A percentile compares a stretch with the other conserved stretches of the same genome.
Evolutionary conservation across 2,329 filamentous ascomycete genomes (phyloP).

Genomic region (Botrytis squamosa): DNA sequence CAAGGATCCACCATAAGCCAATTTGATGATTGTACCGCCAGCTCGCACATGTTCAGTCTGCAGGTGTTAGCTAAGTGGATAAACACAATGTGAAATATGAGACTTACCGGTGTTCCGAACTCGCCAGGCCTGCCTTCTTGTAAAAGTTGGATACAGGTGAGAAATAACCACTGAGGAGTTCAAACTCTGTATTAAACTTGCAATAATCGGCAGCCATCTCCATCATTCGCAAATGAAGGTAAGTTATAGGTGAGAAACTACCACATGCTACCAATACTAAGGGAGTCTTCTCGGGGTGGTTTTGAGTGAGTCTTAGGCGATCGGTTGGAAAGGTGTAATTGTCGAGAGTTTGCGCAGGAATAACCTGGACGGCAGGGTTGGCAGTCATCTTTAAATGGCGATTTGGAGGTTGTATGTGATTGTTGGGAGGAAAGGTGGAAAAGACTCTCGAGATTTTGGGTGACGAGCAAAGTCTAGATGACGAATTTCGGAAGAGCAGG

Average conservation of each 20-base stretch:
- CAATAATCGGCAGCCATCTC: slow-evolving; percentile 72
- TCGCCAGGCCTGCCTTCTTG: slow-evolving; percentile 77
- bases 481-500: slow-evolving; percentile 19
- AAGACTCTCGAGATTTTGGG: neutral
- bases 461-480: slow-evolving; percentile 14
- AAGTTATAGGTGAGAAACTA: slow-evolving; percentile 72
- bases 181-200: slow-evolving; percentile 72
- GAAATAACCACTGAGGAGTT: slow-evolving; percentile 82
- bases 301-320: slow-evolving; percentile 56
- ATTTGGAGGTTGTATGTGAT: neutral
- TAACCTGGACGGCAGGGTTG: slow-evolving; percentile 22
- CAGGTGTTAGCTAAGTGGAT: slow-evolving; percentile 12
- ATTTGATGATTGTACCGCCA: slow-evolving; percentile 72
- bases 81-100: no score
- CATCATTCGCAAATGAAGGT: slow-evolving; percentile 82
- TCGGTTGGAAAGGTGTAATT: slow-evolving; percentile 60
- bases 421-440: neutral
- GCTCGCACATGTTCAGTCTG: slow-evolving; percentile 79
- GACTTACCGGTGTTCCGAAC: slow-evolving; percentile 62
- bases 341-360: slow-evolving; percentile 30
- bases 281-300: slow-evolving; percentile 56
- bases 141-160: slow-evolving; percentile 65
- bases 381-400: slow-evolving; percentile 24
- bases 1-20: slow-evolving; percentile 87
- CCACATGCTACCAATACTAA: slow-evolving; percentile 69